These are phyloP conservation scores for Cymodocea nodosa DNA, from an alignment of 116 monocot genomes.

Conservation along the genomic window DNA sequence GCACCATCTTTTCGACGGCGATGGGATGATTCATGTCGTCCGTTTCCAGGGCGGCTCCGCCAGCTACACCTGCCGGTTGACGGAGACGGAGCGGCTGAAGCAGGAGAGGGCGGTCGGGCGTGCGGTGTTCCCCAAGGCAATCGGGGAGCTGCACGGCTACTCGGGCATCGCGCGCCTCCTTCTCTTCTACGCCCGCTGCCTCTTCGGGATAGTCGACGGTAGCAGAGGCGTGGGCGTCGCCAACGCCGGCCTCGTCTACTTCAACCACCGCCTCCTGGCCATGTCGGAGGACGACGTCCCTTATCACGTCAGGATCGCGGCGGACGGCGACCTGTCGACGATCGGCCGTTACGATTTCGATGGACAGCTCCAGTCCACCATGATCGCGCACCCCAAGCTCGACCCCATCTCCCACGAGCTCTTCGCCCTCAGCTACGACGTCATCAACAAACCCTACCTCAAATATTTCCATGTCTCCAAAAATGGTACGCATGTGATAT, in stretches of 20 bases:
- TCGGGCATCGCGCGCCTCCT: conserved; percentile 47
- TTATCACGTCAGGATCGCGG: conserved; percentile 42
- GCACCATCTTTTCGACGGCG: conserved; percentile 84
- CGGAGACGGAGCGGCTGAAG: conserved; percentile 36
- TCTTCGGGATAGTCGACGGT: conserved; percentile 36
- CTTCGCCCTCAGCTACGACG: conserved; percentile 51
- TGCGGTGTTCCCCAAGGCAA: conserved; percentile 50
- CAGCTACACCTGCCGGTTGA: conserved; percentile 44
- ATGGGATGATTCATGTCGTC: conserved; percentile 82
- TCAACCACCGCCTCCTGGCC: conserved; percentile 54
- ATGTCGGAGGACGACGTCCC: conserved; percentile 89
- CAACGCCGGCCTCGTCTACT: conserved; percentile 63
- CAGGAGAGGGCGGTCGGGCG: conserved; percentile 37
- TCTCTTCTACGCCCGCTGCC: conserved; percentile 34
- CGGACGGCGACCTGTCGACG: conserved; percentile 37
- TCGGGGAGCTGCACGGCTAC: conserved; percentile 64
- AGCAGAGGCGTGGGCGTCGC: conserved; percentile 36
- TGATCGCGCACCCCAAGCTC: conserved; percentile 80
- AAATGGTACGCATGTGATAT: neutral
- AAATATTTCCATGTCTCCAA: conserved; percentile 45
- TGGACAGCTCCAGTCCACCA: conserved; percentile 30
- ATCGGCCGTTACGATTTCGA: conserved; percentile 39
- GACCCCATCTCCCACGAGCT: conserved; percentile 58
- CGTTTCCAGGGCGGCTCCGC: conserved; percentile 16
- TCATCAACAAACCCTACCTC: conserved; percentile 41